Conservation (phyloP, 306 rosid species). For the Prunus kanzakura region DNA sequence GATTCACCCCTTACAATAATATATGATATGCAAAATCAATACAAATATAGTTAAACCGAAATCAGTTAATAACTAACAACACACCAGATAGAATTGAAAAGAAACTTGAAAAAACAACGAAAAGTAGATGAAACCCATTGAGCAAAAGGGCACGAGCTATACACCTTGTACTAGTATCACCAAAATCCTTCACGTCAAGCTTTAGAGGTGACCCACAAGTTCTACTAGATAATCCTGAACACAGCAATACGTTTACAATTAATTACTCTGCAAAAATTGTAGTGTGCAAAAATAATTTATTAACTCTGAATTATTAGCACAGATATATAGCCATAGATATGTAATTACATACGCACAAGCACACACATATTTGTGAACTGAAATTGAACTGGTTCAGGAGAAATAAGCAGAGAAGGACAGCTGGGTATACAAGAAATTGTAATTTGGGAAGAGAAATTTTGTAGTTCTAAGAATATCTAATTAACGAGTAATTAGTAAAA, state of each 20-base stretch:
- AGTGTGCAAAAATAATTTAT: neutral
- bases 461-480: neutral
- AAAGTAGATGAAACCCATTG: conserved; percentile 6
- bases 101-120: neutral
- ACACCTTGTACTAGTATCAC: conserved; percentile 63
- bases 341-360: neutral
- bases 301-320: neutral
- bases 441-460: no score
- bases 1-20: no score
- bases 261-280: neutral
- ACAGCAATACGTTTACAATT: conserved; percentile 17
- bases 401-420: no score
- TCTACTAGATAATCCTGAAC: conserved; percentile 66
- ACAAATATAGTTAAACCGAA: neutral
- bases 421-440: no score
- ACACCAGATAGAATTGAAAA: neutral
- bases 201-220: conserved; percentile 39
- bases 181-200: conserved; percentile 45
- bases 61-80: neutral
- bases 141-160: conserved; percentile 12
- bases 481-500: neutral
- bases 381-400: neutral
- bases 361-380: neutral
- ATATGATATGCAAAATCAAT: neutral
- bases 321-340: no score